Evolutionary conservation across 2,329 filamentous ascomycete species (phyloP).

Genomic region (Nothophoma quercina): DNA sequence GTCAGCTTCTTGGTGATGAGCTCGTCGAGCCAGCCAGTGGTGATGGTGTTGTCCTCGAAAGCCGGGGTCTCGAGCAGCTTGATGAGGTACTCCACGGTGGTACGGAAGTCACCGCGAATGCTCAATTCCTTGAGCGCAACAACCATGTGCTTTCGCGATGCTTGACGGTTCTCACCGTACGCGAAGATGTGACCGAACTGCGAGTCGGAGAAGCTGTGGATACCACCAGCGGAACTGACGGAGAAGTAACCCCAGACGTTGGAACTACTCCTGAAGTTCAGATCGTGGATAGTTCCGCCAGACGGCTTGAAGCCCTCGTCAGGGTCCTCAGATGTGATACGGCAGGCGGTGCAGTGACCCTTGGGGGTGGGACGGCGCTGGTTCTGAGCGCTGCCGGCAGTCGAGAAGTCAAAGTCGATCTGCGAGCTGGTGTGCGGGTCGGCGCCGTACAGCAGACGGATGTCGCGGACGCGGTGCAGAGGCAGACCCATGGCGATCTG

Average conservation of each 20-base stretch:
- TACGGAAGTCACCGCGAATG: constrained; percentile 99
- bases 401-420: constrained; percentile 97
- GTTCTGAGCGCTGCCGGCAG: constrained; percentile 79
- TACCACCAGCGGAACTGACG: constrained; percentile 93
- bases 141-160: constrained; percentile 98
- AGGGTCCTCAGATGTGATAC: constrained; percentile 98
- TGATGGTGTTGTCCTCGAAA: constrained; percentile 99
- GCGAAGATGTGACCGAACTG: constrained; percentile 99
- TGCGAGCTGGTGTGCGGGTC: constrained; percentile 85
- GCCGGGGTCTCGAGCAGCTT: constrained; percentile 98
- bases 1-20: constrained; percentile 98
- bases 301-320: constrained; percentile 99
- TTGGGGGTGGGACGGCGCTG: constrained; percentile 92
- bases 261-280: constrained; percentile 98
- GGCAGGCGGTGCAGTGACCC: constrained; percentile 96
- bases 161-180: constrained; percentile 95
- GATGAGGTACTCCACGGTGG: constrained; percentile 98
- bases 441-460: constrained; percentile 92
- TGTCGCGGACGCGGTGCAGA: constrained; percentile 93
- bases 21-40: constrained; percentile 98
- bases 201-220: constrained; percentile 98
- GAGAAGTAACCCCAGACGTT: constrained; percentile 99
- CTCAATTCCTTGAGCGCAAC: constrained; percentile 97
- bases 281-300: constrained; percentile 97
- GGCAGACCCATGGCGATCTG: constrained; percentile 99